Conservation (phyloP, 306 rosid species). For the Trichosanthes cucumerina region DNA sequence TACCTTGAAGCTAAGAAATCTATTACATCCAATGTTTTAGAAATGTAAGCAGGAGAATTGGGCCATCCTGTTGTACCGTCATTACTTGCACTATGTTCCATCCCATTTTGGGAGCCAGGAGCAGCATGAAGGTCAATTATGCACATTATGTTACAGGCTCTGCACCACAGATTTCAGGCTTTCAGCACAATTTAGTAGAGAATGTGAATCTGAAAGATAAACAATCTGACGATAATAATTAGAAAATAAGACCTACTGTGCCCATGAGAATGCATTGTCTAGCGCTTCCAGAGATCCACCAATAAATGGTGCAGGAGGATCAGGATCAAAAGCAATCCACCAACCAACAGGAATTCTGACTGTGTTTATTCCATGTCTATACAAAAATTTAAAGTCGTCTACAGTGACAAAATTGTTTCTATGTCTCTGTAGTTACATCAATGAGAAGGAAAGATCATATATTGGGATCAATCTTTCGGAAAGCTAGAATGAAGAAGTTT, state of each 20-base stretch:
- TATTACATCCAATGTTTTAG: conserved; percentile 58
- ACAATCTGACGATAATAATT: background rate
- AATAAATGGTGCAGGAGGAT: conserved; percentile 85
- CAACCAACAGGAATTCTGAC: conserved; percentile 97
- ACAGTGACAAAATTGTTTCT: conserved; percentile 62
- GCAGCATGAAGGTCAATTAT: conserved; percentile 91
- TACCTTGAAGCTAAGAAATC: conserved; percentile 82
- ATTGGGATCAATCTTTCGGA: background rate
- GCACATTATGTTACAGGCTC: conserved; percentile 66
- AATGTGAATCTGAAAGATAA: background rate
- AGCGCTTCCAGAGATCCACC: conserved; percentile 85
- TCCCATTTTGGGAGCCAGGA: conserved; percentile 88
- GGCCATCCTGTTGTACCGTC: conserved; percentile 82
- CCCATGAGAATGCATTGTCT: conserved; percentile 94
- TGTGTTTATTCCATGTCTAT: conserved; percentile 76
- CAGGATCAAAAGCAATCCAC: conserved; percentile 97
- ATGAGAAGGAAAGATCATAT: background rate
- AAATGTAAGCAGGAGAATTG: conserved; percentile 38
- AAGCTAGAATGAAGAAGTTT: background rate
- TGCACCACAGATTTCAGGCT: conserved; percentile 27
- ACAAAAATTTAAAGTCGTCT: conserved; percentile 74
- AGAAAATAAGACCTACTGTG: conserved; percentile 55
- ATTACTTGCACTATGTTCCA: conserved; percentile 90
- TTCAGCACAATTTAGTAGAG: conserved; percentile 11
- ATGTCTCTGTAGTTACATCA: conserved; percentile 59